phyloP scores from a whole-genome alignment of 305 asterid species.

The Striga hermonthica region DNA sequence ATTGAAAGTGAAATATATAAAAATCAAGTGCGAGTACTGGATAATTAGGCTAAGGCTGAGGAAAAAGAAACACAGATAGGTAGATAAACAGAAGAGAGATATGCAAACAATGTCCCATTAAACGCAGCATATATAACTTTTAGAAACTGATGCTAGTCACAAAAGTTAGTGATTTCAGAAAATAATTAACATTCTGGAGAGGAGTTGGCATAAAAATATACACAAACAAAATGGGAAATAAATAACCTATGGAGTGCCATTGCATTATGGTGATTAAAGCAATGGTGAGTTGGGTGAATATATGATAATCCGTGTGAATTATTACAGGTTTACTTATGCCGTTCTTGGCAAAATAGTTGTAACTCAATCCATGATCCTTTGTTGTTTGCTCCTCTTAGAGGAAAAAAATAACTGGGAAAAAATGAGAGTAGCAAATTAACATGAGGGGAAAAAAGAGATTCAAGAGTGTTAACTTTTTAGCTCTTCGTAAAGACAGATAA shows the following conservation, averaged over 20 bases:
- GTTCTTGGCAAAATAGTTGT: too few relatives aligned
- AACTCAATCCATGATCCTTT: too few relatives aligned
- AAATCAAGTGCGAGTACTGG: not conserved
- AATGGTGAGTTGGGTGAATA: not conserved
- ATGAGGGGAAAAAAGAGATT: too few relatives aligned
- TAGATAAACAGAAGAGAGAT: not conserved
- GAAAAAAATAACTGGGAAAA: too few relatives aligned
- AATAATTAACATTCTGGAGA: not conserved
- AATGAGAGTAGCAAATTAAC: too few relatives aligned
- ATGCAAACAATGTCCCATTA: slow-evolving; percentile 6
- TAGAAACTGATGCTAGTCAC: not conserved
- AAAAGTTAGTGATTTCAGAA: not conserved
- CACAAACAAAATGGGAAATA: slow-evolving; percentile 3
- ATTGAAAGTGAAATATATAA: slow-evolving; percentile 7
- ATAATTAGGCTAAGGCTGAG: not conserved
- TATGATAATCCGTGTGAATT: too few relatives aligned
- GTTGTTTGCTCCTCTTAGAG: too few relatives aligned
- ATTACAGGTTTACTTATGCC: too few relatives aligned
- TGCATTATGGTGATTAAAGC: not conserved
- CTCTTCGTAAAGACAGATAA: too few relatives aligned
- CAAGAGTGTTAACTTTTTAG: too few relatives aligned
- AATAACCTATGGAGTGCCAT: not conserved
- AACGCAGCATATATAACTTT: not conserved
- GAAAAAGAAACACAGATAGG: not conserved
- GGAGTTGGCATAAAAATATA: not conserved